Evolutionary conservation across 2,329 filamentous ascomycete genomes (phyloP), one percentile per base, ranked within the genome.

Genomic region (Alternaria arborescens): DNA sequence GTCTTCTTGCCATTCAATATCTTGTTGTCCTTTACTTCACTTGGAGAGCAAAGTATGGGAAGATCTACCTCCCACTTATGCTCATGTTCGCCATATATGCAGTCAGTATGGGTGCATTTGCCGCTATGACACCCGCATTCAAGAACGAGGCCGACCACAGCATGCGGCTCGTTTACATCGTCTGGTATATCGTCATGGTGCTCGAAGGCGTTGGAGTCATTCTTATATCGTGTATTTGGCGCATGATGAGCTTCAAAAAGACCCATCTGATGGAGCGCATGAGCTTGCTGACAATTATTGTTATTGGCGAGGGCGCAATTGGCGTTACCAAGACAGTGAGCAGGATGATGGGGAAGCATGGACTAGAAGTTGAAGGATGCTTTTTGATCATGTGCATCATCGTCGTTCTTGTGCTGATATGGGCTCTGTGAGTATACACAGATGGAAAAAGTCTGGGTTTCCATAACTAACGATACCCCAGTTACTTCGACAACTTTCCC

Each of bases 241-340:
- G 83, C 4, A 83, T 86, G 51, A 80, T 90, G 43, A 86, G 85
- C 55, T 88, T 90, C 70, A 84, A 86, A 60, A 81, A 85, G 57
- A 90, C 87, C 0, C 87, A 89, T 71, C 74, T 90, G 55, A 87
- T 88, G 69, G 86, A 88, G 68, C 83, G 89, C 10, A 85, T 90
- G 83, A 85, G 84, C 12, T 80, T 89, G 3, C 79, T 90, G 56
- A 90, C 88, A 0, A 80, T 90, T 48, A 89, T 90, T 61, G 87
- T 91, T 57, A 84, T 90, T 59, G 88, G 88, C 14, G 88, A 90
- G 69, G 87, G 87, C 52, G 85, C 88, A 16, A 88, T 89, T 40
- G 84, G 86, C n/a, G 79, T 89, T 28, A 84, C 83, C 24, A 83
- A 84, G 70, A 83, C 83, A 36, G 85, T 89, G 18, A 69, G 70